Conservation (phyloP, 495 filamentous ascomycete species). For the Penicillium lividum region DNA sequence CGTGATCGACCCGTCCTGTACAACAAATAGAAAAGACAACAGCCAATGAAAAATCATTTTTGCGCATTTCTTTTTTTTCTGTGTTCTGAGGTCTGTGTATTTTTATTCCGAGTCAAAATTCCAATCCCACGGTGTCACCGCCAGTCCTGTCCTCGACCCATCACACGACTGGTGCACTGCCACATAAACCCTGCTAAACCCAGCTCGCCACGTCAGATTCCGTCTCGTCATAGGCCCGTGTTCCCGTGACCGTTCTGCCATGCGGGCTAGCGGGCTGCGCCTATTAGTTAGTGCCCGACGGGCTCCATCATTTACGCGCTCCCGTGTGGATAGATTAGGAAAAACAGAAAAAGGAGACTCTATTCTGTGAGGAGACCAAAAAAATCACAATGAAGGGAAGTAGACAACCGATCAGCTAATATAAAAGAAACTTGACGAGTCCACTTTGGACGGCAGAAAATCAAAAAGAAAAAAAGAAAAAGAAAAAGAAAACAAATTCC, state of each 20-base stretch:
- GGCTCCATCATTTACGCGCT: conserved; percentile 37
- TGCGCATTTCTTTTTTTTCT: background rate
- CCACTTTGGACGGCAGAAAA: background rate
- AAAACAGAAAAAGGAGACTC: conserved; percentile 3
- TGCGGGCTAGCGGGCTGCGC: conserved; percentile 49
- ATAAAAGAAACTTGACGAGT: conserved; percentile 7
- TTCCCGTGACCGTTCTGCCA: conserved; percentile 44
- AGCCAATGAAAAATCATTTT: background rate
- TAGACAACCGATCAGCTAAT: background rate
- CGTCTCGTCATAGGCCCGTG: conserved; percentile 30
- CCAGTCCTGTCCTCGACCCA: conserved; percentile 6
- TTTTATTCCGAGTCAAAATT: conserved; percentile 14
- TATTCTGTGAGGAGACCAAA: background rate
- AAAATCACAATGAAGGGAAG: background rate
- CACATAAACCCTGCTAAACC: conserved; percentile 7
- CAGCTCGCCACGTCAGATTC: conserved; percentile 21
- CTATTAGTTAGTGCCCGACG: conserved; percentile 40
- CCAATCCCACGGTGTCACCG: conserved; percentile 19
- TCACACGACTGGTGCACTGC: conserved; percentile 26
- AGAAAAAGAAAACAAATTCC: conserved; percentile 2
- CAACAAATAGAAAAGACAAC: background rate
- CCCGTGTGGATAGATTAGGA: conserved; percentile 30
- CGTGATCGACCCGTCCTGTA: conserved; percentile 23
- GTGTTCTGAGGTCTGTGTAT: conserved; percentile 9
- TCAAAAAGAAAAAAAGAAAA: conserved; percentile 1